A percentile compares a stretch with the other conserved stretches of the same genome.
Conservation (phyloP, 2,329 filamentous ascomycete genomes). For the Penicillium thymicola region DNA sequence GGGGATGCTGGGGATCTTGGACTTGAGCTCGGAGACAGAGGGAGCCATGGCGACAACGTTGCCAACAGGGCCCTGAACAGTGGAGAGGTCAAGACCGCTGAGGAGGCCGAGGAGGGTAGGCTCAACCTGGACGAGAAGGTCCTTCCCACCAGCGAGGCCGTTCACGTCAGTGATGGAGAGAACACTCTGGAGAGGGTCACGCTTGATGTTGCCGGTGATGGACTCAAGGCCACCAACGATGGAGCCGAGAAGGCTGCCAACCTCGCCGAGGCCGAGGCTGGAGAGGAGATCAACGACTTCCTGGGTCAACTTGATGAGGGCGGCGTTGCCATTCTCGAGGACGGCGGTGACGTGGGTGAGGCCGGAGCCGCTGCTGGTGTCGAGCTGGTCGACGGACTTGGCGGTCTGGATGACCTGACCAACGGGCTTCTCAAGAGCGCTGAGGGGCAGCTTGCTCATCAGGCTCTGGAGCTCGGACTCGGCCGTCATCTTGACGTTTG, state of each 20-base stretch:
- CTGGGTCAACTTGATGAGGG: conserved; percentile 17
- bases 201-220: conserved; percentile 8
- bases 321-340: background rate
- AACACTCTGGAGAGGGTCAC: conserved; percentile 9
- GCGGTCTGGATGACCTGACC: no score
- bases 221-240: conserved; percentile 17
- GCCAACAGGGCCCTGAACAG: conserved; percentile 15
- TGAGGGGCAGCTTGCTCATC: no score
- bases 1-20: conserved; percentile 11
- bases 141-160: no score
- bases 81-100: conserved; percentile 12
- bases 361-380: no score
- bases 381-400: no score
- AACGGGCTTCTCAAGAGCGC: no score
- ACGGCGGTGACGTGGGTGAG: no score
- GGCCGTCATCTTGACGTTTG: no score
- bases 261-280: conserved; percentile 13
- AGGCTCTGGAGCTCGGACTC: no score
- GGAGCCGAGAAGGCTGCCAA: conserved; percentile 15
- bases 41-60: conserved; percentile 16
- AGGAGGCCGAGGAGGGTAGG: conserved; percentile 12
- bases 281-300: conserved; percentile 14
- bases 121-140: no score
- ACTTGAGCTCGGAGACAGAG: conserved; percentile 8
- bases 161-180: conserved; percentile 13